Evolutionary conservation across 345 rosid species (phyloP), one percentile per base, ranked within the genome.

Genomic region (Acer negundo): DNA sequence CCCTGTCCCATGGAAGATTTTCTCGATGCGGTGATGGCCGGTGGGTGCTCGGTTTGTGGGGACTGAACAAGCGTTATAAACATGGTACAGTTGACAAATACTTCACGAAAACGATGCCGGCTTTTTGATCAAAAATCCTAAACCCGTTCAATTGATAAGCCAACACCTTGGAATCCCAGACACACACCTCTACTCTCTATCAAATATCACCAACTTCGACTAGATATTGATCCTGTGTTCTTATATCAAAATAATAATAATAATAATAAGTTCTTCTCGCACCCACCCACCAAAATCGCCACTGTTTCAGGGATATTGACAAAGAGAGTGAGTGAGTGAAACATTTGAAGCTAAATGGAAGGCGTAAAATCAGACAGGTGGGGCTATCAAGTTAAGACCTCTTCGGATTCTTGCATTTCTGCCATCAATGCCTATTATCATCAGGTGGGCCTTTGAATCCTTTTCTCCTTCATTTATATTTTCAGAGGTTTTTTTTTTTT

Each of bases 351-450:
- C 53, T 68, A 61, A 69, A 91, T 87, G 90, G 92, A 86, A 72
- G 81, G 79, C 58, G 75, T 81, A 65, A 92, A 83, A 81, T 80
- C 84, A 69, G 95, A 92, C 71, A 84, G 77, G 70, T 95, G 97
- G 95, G 98, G 98, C 7, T 93, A 93, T 70, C 86, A 87, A 79
- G 90, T 92, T n/a, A 86, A 69, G 42, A 79, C 97, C 28, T 73
- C 78, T 70, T 91, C 95, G 1, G 90, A 91, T 85, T 83, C 81
- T 72, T 92, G 98, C 81, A 84, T 91, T 79, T 72, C 86, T 80
- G 90, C 89, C 19, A 91, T 93, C 82, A 88, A 91, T 80, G 87
- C 89, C 44, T 92, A 89, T 74, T 93, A 83, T 74, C 77, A 80
- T 69, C 98, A 95, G 95, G 97, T 93, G 63, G 13, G 24, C 22